phyloP scores from a whole-genome alignment of 148 eudicot species.

The Agrostemma githago region DNA sequence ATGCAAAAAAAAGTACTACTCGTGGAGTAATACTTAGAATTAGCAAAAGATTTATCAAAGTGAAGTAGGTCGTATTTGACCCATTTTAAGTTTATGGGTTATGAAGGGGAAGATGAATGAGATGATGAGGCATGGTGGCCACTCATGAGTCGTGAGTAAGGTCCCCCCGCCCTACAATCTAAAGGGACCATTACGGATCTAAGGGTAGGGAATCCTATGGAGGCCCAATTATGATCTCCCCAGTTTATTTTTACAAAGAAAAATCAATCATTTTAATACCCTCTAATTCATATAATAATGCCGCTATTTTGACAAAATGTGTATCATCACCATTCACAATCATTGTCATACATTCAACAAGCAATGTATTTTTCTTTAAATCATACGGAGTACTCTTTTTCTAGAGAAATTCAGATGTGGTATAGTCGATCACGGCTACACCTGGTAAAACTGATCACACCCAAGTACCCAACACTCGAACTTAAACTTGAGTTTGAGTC shows the following conservation, averaged over 20 bases:
- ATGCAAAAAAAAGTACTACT: too few relatives aligned
- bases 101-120: not conserved
- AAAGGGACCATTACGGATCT: constrained; percentile 25
- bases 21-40: too few relatives aligned
- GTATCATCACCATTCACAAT: constrained; percentile 16
- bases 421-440: too few relatives aligned
- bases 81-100: too few relatives aligned
- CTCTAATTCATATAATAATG: constrained; percentile 25
- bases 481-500: too few relatives aligned
- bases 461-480: too few relatives aligned
- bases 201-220: constrained; percentile 29
- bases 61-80: too few relatives aligned
- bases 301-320: constrained; percentile 26
- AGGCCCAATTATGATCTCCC: constrained; percentile 21
- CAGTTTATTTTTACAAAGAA: not conserved
- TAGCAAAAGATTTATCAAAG: too few relatives aligned
- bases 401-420: not conserved
- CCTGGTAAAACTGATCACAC: too few relatives aligned
- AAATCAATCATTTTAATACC: constrained; percentile 2
- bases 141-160: not conserved
- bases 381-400: too few relatives aligned
- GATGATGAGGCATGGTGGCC: constrained; percentile 4
- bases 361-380: too few relatives aligned
- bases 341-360: constrained; percentile 24
- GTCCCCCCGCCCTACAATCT: constrained; percentile 7